phyloP scores from a whole-genome alignment of 306 rosid genomes.

The Echinosophora koreensis region DNA sequence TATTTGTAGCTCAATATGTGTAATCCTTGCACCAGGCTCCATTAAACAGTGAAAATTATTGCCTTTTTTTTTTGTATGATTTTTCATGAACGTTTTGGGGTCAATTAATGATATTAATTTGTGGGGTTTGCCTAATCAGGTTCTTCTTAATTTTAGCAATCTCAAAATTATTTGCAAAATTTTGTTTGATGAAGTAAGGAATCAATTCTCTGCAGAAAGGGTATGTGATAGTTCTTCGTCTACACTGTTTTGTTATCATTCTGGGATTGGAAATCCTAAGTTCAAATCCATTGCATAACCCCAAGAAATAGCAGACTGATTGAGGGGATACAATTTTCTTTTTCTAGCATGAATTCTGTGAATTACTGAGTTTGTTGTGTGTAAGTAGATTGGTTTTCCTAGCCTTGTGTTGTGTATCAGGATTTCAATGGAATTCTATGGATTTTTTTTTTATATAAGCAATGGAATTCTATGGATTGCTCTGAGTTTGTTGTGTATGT shows the following conservation, averaged over 20 bases:
- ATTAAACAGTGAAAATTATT: not conserved
- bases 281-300: not conserved
- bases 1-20: not conserved
- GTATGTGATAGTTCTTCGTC: not conserved
- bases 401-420: not conserved
- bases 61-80: not conserved
- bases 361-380: conserved; percentile 5
- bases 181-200: not conserved
- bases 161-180: conserved; percentile 1
- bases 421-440: no score
- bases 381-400: not conserved
- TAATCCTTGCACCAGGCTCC: not conserved
- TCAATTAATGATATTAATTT: conserved; percentile 18
- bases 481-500: conserved; percentile 2
- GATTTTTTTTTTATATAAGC: no score
- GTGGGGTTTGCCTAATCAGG: not conserved
- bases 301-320: not conserved
- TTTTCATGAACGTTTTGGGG: not conserved
- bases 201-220: conserved; percentile 20
- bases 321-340: not conserved
- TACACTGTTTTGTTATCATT: not conserved
- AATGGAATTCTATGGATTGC: not conserved
- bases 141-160: not conserved
- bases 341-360: not conserved
- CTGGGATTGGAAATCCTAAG: not conserved